Base-by-base conservation (phyloP, 2,329 filamentous ascomycete species). In the Microsporum audouinii region DNA sequence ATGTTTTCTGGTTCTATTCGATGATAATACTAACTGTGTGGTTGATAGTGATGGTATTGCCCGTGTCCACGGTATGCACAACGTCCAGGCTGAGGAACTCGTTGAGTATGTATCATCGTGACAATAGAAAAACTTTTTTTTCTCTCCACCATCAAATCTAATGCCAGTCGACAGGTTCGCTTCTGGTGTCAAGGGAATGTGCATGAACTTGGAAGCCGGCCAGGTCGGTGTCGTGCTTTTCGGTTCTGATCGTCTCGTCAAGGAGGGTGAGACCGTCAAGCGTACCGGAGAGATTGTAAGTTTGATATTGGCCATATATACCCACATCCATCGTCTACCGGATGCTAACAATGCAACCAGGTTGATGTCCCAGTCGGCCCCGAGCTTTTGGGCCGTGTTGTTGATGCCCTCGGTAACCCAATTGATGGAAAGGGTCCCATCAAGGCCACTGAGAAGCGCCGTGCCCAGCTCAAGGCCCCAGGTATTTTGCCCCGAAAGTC, bases 221-320 rank as follows among this genome's bases (percentile, higher is more conserved):
- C 94, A 97, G 82, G 94, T 99, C 82, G 94, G 94, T 96, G 91
- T 99, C 75, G 94, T 99, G 86, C 86, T 99, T 76, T 99, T 99
- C 86, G 94, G 94, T 87, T 97, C 94, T 76, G 94, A 99, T 83
- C 91, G 94, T 91, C 85, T 96, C 73, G 94, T 99, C 86, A 94
- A 90, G 85, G 94, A 99, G 82, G 94, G 94, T 76, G 92, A 99
- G 85, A 92, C 89, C 69, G 94, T 99, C 80, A 97, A 96, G 88
- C 92, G 94, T 87, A 99, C 94, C 73, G 94, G 94, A 79, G 84
- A 95, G 82, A 99, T 99, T 87, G 94, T 96, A 80, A 81, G 91
- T 84, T 12, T 45, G 45, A 47, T 43, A 31, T 58, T 41, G 51
- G 12, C 60, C 47, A 33, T 31, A 0, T 36, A 3, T 17, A 27